Base-by-base conservation (phyloP, 1,139 yeast species). In the Saccharomyces hybrid region DNA sequence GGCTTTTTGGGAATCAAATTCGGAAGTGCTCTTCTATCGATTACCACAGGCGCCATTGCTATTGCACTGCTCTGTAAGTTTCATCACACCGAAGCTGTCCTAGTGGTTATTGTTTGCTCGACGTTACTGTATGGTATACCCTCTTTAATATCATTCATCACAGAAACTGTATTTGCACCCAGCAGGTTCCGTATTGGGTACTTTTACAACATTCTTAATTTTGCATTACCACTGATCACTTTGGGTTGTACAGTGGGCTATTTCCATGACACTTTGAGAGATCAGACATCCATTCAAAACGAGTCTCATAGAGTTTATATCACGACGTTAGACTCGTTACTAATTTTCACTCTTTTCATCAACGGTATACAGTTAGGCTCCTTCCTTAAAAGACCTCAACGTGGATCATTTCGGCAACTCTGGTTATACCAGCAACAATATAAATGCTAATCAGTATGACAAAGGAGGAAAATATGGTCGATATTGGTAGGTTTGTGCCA, bases 81-180 rank as follows among this genome's bases (percentile, higher is more conserved):
- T 47, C 59, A 53, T 28, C 55, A 58, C 24, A 55, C 54, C 19
- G 58, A 56, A 50, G 60, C 63, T 5, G 64, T 58, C 6, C 41
- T 65, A 41, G 60, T 64, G n/a, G 58, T 66, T 12, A 62, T 65
- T 47, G 55, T 64, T 31, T 59, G 59, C 34, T 55, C 60, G 9
- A 55, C 56, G 12, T 48, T 60, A 14, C 47, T 58, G 9, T 52
- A 55, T 47, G 61, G 62, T 4, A 29, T 57, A 38, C 44, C 44
- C n/a, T 38, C 24, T 14, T 9, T 38, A 7, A 38, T 38, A 38
- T 38, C 44, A 19, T 38, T 38, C 21, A 16, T 38, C 44, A 38
- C 24, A 38, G 44, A 38, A 19, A 38, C 44, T 16, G 24, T 38
- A 7, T 38, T 38, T 11, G 44, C 44, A 6, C 44, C 44, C 6